These are phyloP conservation scores for Fusarium hainanense DNA, from an alignment of 2,329 filamentous ascomycete genomes.

Conservation along the genomic window DNA sequence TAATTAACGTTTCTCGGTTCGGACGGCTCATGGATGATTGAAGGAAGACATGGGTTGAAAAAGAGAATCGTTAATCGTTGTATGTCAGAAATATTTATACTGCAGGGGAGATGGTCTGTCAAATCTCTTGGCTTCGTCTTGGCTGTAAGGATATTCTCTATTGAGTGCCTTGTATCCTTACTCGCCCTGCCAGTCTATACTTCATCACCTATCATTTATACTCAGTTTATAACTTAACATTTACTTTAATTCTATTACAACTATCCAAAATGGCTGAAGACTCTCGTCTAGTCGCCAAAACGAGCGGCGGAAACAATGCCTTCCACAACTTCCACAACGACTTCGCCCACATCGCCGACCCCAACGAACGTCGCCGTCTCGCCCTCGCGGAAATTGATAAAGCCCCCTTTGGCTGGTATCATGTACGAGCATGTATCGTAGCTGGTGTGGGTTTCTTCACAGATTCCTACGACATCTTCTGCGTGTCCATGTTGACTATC, in stretches of 20 bases:
- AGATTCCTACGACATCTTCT: slow-evolving; percentile 86
- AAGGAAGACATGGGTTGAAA: background rate
- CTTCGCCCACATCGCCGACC: slow-evolving; percentile 72
- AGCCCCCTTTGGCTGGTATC: slow-evolving; percentile 86
- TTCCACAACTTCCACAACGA: slow-evolving; percentile 85
- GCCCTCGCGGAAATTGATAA: slow-evolving; percentile 86
- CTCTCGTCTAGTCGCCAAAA: slow-evolving; percentile 53
- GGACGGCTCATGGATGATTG: slow-evolving; percentile 14
- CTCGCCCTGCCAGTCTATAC: background rate
- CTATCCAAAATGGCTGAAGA: slow-evolving; percentile 27
- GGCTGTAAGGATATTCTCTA: slow-evolving; percentile 21
- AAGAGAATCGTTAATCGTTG: background rate
- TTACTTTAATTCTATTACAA: background rate
- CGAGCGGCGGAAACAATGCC: slow-evolving; percentile 73
- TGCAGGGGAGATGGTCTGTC: background rate
- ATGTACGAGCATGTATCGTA: slow-evolving; percentile 79
- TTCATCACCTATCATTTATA: background rate
- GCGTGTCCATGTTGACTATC: slow-evolving; percentile 76
- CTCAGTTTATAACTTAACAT: slow-evolving; percentile 4
- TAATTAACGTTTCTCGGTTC: slow-evolving; percentile 24
- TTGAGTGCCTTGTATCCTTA: slow-evolving; percentile 8
- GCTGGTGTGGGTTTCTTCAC: slow-evolving; percentile 91
- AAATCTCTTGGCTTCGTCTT: slow-evolving; percentile 24
- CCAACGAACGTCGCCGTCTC: slow-evolving; percentile 81
- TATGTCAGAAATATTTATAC: slow-evolving; percentile 21